phyloP scores from a whole-genome alignment of 306 rosid species.

The Alnus glutinosa region DNA sequence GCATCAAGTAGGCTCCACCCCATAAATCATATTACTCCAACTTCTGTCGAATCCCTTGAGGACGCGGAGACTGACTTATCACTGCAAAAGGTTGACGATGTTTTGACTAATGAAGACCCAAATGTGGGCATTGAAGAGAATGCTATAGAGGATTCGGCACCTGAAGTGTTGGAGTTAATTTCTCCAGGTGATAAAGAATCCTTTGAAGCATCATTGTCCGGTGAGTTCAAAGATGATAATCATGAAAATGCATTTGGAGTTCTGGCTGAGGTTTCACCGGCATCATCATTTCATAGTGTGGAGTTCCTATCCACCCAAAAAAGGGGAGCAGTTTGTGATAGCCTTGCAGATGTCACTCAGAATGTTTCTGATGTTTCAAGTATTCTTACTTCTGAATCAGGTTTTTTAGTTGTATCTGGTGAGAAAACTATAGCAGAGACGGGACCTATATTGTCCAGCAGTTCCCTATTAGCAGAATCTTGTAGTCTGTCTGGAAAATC shows the following conservation, averaged over 20 bases:
- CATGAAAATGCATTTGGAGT: slow-evolving; percentile 15
- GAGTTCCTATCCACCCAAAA: not conserved
- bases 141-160: slow-evolving; percentile 22
- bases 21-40: slow-evolving; percentile 23
- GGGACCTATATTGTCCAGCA: slow-evolving; percentile 22
- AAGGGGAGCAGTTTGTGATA: slow-evolving; percentile 13
- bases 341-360: slow-evolving; percentile 16
- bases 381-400: slow-evolving; percentile 16
- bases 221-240: slow-evolving; percentile 20
- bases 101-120: slow-evolving; percentile 30
- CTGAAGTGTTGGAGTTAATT: slow-evolving; percentile 25
- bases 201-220: slow-evolving; percentile 21
- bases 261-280: slow-evolving; percentile 22
- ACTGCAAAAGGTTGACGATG: slow-evolving; percentile 30
- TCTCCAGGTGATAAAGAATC: slow-evolving; percentile 36
- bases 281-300: slow-evolving; percentile 14
- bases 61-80: slow-evolving; percentile 30
- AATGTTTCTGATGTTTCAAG: slow-evolving; percentile 22
- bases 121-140: slow-evolving; percentile 33
- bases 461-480: slow-evolving; percentile 29
- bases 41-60: slow-evolving; percentile 24
- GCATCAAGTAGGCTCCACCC: slow-evolving; percentile 19
- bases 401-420: slow-evolving; percentile 25
- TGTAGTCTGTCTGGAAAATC: slow-evolving; percentile 33
- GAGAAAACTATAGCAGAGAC: slow-evolving; percentile 23